Evolutionary conservation across 1,139 yeast genomes (phyloP), one percentile per base, ranked within the genome.

Genomic region (Kodamaea ohmeri): DNA sequence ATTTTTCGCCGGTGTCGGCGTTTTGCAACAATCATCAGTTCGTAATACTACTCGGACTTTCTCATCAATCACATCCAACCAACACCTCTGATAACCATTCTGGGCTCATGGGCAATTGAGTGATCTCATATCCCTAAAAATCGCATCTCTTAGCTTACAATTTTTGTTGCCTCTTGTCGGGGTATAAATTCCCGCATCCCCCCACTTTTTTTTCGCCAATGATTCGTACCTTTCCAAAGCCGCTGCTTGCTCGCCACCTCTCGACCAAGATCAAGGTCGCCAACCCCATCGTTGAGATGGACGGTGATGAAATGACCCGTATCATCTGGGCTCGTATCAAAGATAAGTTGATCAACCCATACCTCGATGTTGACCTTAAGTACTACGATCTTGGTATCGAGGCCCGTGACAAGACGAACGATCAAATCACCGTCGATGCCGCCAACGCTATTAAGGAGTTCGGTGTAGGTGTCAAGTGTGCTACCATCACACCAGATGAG

Each of bases 401-500:
- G 61, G 71, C 81, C 64, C 80, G 97, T 63, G 97, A 90, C 64
- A 63, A 78, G 50, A 90, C 97, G 33, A 75, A 87, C 53, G 97
- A 90, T 63, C 69, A 85, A 66, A 88, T 90, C 54, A 90, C 97
- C 20, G 61, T 74, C 37, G 97, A 90, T 48, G 88, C 96, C 6
- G 97, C 97, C 25, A 72, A 84, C 46, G 97, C 97, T 39, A 89
- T 87, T 54, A 73, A 80, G 61, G 74, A 89, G 67, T 83, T 87
- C 61, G 87, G 89, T 41, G 97, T 90, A 35, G 97, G 95, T 44
- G 84, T 90, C 55, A 90, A 90, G 71, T 90, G 97, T 70, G 97
- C 97, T 37, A 90, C 97, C 41, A 90, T 90, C 62, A 90, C 97
- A n/a, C 97, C 97, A 6, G 97, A 90, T 61, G 97, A 90, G 70